phyloP scores from a whole-genome alignment of 2,329 filamentous ascomycete genomes.

The Clonostachys rosea region DNA sequence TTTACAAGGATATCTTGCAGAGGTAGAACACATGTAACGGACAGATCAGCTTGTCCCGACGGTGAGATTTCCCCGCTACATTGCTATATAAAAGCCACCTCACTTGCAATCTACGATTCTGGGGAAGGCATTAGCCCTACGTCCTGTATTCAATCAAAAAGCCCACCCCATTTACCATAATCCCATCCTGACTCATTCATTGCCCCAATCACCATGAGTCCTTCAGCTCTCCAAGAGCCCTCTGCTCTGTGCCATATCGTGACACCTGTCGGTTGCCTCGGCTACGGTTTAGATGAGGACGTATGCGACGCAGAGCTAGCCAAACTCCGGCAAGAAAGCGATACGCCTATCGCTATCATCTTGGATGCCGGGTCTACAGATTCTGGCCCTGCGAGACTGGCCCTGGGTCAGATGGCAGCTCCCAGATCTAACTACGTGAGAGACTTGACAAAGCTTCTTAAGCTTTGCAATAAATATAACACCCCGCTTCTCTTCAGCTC shows the following conservation, averaged over 20 bases:
- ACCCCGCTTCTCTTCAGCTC: slow-evolving; percentile 33
- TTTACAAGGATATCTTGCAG: too few species aligned
- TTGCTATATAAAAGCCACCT: too few species aligned
- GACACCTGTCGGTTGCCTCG: slow-evolving; percentile 42
- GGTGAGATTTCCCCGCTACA: too few species aligned
- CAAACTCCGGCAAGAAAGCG: slow-evolving; percentile 12
- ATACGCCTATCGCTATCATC: slow-evolving; percentile 24
- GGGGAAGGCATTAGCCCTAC: too few species aligned
- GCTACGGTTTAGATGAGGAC: slow-evolving; percentile 36
- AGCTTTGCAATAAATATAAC: slow-evolving; percentile 16
- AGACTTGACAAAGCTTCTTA: slow-evolving; percentile 31
- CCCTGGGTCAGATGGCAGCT: slow-evolving; percentile 30
- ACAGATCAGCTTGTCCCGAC: too few species aligned
- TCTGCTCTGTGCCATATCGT: slow-evolving; percentile 28
- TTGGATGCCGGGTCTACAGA: slow-evolving; percentile 27
- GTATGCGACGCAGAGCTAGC: slow-evolving; percentile 16
- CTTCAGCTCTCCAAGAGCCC: background rate
- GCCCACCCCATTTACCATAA: too few species aligned
- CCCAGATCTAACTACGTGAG: slow-evolving; percentile 30
- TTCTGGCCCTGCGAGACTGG: slow-evolving; percentile 31
- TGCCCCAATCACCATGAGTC: too few species aligned
- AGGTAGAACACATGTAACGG: too few species aligned
- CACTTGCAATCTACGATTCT: too few species aligned
- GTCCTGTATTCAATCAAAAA: too few species aligned
- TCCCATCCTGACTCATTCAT: too few species aligned